Base-by-base conservation (phyloP, 2,329 filamentous ascomycete species). In the Talaromyces albobiverticillius region DNA sequence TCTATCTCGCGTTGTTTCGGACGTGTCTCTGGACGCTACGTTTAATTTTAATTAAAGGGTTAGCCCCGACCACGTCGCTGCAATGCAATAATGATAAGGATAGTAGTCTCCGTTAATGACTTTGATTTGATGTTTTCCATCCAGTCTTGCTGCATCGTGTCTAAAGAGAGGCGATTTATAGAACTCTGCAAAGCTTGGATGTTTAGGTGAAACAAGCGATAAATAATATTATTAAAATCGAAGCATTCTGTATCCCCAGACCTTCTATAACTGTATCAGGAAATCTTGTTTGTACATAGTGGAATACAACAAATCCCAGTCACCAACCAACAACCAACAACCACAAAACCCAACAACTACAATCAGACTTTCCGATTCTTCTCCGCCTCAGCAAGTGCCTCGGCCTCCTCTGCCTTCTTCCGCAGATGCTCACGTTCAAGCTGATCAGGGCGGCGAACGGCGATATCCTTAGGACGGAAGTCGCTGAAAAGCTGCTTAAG, bases 401-500 rank as follows among this genome's bases (percentile, higher is more conserved):
- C 72, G 54, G 74, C 73, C 50, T 77, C 77, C 64, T 84, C 83
- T 46, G 79, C 79, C 54, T 79, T 78, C 70, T 87, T 88, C 61
- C 92, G 82, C 59, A 79, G 79, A 53, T 81, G 77, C 75, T 97
- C 93, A 41, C 86, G 79, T 68, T 85, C 82, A 10, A 95, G 76
- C 79, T 99, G 94, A 67, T 99, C 94, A 3, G 88, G 86, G 55
- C 94, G 79, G 59, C 94, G 82, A 50, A 88, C 79, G 1, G 94
- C 93, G 66, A 99, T 97, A 68, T 97, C 94, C 70, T 95, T 93
- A 2, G 94, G 90, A 61, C 85, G 86, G 76, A 90, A 95, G 72
- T 99, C 94, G 60, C 88, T 93, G 73, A 97, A 99, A 26, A 88
- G 71, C 48, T 71, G 76, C 81, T 99, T 99, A 64, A 99, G 80